These are phyloP conservation scores for Nevesoporus exiguus DNA, from an alignment of 768 basidiomycete genomes.

Conservation along the genomic window DNA sequence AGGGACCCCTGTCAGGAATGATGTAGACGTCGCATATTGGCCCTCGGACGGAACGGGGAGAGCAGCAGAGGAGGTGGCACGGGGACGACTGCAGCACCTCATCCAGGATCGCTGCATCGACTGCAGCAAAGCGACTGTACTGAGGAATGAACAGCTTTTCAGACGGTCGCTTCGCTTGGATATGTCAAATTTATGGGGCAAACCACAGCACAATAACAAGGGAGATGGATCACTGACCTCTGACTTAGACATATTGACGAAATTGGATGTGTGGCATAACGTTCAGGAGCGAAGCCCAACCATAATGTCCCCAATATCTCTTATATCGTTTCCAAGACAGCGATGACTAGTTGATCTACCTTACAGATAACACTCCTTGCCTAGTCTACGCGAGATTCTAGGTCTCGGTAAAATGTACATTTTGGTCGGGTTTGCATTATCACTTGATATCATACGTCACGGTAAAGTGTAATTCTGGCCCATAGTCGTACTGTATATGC, in stretches of 20 bases:
- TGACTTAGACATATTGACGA: conserved; percentile 20
- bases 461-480: background rate
- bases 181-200: conserved; percentile 13
- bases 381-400: background rate
- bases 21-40: conserved; percentile 11
- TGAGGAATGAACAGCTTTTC: conserved; percentile 13
- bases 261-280: conserved; percentile 17
- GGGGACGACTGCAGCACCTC: conserved; percentile 8
- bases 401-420: background rate
- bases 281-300: background rate
- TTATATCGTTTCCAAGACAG: background rate
- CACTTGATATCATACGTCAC: background rate
- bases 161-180: conserved; percentile 13
- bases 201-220: conserved; percentile 1
- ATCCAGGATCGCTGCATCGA: conserved; percentile 24
- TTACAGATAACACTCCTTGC: background rate
- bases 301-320: background rate
- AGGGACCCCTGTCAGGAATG: conserved; percentile 1
- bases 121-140: conserved; percentile 8
- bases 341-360: background rate
- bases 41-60: background rate
- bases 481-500: background rate
- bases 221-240: background rate
- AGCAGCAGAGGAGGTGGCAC: background rate
- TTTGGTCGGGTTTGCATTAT: background rate